Conservation (phyloP, 2,329 filamentous ascomycete species). For the Metarhizium guizhouense region DNA sequence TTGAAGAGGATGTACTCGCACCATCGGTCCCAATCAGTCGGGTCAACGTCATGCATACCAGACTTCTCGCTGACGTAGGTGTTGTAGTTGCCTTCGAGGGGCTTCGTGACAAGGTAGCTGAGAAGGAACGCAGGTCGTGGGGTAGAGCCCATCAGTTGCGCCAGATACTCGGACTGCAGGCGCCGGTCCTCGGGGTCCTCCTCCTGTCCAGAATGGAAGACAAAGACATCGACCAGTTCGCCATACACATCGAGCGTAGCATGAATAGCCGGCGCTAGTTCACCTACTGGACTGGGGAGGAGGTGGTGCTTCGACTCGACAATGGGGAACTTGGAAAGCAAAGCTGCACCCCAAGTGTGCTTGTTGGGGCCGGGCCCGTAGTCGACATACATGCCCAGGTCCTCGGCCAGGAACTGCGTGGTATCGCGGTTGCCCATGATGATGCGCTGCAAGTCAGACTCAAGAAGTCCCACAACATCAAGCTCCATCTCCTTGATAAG, state of each 20-base stretch:
- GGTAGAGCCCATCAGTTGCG: constrained; percentile 78
- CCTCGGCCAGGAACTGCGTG: constrained; percentile 89
- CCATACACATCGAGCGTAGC: constrained; percentile 94
- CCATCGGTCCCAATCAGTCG: constrained; percentile 91
- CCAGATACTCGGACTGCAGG: constrained; percentile 76
- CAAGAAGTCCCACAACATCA: constrained; percentile 92
- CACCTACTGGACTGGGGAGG: constrained; percentile 84
- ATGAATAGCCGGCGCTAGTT: constrained; percentile 91
- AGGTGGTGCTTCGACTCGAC: constrained; percentile 95
- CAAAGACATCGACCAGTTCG: constrained; percentile 82
- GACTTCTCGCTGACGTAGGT: constrained; percentile 80
- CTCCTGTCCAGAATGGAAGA: constrained; percentile 98
- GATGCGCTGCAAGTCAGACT: constrained; percentile 89
- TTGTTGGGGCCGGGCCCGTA: constrained; percentile 97
- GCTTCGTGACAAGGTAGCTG: constrained; percentile 86
- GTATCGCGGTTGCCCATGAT: constrained; percentile 99
- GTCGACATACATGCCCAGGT: constrained; percentile 97
- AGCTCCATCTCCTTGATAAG: constrained; percentile 88
- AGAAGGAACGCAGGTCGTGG: constrained; percentile 75
- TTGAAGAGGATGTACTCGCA: constrained; percentile 99
- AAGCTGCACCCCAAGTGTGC: constrained; percentile 91
- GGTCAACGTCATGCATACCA: constrained; percentile 93
- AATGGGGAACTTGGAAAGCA: constrained; percentile 96
- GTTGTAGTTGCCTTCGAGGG: constrained; percentile 90
- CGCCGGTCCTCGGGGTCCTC: constrained; percentile 89